phyloP scores from a whole-genome alignment of 2,329 filamentous ascomycete genomes.

The Colletotrichum eremochloae region DNA sequence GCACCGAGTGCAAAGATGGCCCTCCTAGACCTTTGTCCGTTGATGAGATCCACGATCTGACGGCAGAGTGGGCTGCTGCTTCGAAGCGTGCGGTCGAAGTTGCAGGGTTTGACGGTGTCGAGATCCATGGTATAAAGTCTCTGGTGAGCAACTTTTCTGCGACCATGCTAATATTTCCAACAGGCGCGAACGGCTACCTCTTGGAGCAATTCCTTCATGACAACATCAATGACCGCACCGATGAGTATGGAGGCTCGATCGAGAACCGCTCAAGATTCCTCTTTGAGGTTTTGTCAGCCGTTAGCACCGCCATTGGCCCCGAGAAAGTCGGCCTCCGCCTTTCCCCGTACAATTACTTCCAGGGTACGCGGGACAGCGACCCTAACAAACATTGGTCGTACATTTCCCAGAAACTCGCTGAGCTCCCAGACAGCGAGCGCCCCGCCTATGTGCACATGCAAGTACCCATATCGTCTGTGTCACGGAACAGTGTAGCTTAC shows the following conservation, averaged over 20 bases:
- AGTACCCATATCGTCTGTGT: slow-evolving; percentile 21
- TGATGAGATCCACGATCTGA: slow-evolving; percentile 73
- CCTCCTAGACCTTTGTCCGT: slow-evolving; percentile 74
- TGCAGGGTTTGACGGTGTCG: slow-evolving; percentile 79
- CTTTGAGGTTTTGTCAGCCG: slow-evolving; percentile 59
- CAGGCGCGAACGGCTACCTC: slow-evolving; percentile 69
- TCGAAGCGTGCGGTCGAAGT: slow-evolving; percentile 65
- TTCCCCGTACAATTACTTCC: slow-evolving; percentile 50
- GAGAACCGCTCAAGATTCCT: slow-evolving; percentile 66
- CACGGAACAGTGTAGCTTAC: background rate
- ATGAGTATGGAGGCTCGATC: slow-evolving; percentile 65
- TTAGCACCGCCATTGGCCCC: slow-evolving; percentile 59
- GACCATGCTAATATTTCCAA: background rate
- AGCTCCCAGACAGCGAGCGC: slow-evolving; percentile 50
- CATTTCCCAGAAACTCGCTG: slow-evolving; percentile 52
- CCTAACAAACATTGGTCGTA: slow-evolving; percentile 54
- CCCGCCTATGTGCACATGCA: slow-evolving; percentile 62
- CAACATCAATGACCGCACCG: slow-evolving; percentile 63
- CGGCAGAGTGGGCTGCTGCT: slow-evolving; percentile 67
- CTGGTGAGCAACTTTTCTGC: background rate
- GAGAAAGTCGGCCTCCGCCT: slow-evolving; percentile 69
- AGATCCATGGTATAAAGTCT: slow-evolving; percentile 58
- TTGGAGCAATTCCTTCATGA: slow-evolving; percentile 71
- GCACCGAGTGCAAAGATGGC: slow-evolving; percentile 46
- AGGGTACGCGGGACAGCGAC: slow-evolving; percentile 46